Conservation (phyloP, 2,329 filamentous ascomycete species). For the Pseudopithomyces maydicus region DNA sequence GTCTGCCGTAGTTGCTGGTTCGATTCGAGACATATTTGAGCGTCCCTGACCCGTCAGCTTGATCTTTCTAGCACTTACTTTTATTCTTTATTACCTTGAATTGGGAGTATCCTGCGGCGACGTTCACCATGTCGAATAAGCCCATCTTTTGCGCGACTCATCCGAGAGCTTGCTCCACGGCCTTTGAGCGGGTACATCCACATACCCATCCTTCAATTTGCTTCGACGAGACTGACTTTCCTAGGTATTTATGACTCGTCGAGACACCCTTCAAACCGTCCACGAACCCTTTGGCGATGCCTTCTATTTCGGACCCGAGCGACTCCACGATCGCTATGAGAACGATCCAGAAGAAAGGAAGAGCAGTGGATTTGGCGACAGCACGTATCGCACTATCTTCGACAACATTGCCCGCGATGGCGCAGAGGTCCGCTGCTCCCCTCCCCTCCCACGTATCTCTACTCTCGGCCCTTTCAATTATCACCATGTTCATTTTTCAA, state of each 20-base stretch:
- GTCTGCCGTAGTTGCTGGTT: slow-evolving; percentile 26
- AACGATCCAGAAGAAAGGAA: slow-evolving; percentile 62
- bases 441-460: slow-evolving; percentile 9
- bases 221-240: slow-evolving; percentile 14
- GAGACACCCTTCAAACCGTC: slow-evolving; percentile 77
- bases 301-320: slow-evolving; percentile 94
- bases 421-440: slow-evolving; percentile 67
- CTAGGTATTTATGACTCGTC: slow-evolving; percentile 90
- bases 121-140: slow-evolving; percentile 68
- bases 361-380: slow-evolving; percentile 69
- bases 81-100: slow-evolving; percentile 11
- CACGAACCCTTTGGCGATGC: slow-evolving; percentile 98
- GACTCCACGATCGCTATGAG: slow-evolving; percentile 78
- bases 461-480: slow-evolving; percentile 2
- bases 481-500: slow-evolving; percentile 10
- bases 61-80: slow-evolving; percentile 23
- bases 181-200: slow-evolving; percentile 82
- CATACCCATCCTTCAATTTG: slow-evolving; percentile 3
- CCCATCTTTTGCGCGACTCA: slow-evolving; percentile 94
- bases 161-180: slow-evolving; percentile 92
- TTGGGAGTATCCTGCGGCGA: slow-evolving; percentile 12
- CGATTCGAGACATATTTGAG: slow-evolving; percentile 37
- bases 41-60: slow-evolving; percentile 10
- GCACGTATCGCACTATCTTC: slow-evolving; percentile 78
- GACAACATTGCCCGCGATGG: slow-evolving; percentile 74